A percentile compares a stretch with the other conserved stretches of the same genome.
Conservation (phyloP, 2,329 filamentous ascomycete species). For the Aspergillus alliaceus region DNA sequence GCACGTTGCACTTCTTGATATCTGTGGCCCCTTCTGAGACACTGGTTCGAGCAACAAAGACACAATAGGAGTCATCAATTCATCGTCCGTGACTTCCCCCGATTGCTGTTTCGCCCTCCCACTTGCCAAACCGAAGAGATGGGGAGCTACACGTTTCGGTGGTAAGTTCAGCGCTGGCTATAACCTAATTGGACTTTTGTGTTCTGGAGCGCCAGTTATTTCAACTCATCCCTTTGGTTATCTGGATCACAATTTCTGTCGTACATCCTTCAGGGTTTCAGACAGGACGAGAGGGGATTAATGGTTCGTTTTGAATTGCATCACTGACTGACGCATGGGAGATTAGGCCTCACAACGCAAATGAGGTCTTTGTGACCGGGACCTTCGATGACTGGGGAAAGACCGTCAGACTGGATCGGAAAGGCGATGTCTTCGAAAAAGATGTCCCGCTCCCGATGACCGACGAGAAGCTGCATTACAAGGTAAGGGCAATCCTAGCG, state of each 20-base stretch:
- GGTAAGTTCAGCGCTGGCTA: constrained; percentile 27
- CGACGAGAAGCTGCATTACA: constrained; percentile 82
- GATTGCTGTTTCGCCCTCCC: not conserved
- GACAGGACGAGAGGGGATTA: not conserved
- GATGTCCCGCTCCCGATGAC: constrained; percentile 69
- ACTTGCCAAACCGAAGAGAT: constrained; percentile 18
- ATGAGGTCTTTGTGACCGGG: constrained; percentile 91
- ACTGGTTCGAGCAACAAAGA: not conserved
- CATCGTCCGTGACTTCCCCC: not conserved
- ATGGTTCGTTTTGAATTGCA: constrained; percentile 11
- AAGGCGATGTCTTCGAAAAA: constrained; percentile 73
- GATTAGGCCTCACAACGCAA: constrained; percentile 75
- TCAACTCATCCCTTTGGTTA: not conserved
- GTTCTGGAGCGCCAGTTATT: constrained; percentile 11
- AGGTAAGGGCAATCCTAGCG: constrained; percentile 71
- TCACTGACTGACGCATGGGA: constrained; percentile 29
- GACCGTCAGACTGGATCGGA: constrained; percentile 77
- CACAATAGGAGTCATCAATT: not conserved
- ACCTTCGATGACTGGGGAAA: constrained; percentile 94
- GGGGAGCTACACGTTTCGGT: constrained; percentile 39
- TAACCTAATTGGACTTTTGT: constrained; percentile 8
- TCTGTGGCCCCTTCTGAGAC: not conserved
- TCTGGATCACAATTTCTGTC: not conserved
- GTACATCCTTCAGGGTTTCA: not conserved
- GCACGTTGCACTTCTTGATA: not conserved